Conservation (phyloP, 306 rosid genomes). For the Canavalia ensiformis region DNA sequence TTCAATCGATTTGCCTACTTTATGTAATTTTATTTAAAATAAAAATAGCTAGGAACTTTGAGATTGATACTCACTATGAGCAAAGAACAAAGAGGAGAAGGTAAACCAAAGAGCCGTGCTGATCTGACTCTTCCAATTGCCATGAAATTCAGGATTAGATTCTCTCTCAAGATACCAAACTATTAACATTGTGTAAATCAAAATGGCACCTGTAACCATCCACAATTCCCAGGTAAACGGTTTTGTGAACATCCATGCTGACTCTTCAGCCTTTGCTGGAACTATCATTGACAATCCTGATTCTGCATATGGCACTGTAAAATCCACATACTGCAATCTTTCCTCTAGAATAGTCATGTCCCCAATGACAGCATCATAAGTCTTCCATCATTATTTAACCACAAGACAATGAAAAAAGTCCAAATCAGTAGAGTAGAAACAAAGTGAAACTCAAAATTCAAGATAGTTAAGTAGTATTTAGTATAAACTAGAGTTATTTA, state of each 20-base stretch:
- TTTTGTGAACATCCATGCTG: conserved; percentile 70
- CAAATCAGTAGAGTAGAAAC: not conserved
- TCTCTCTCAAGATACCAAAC: conserved; percentile 73
- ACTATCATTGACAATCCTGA: conserved; percentile 75
- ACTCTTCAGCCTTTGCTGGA: conserved; percentile 52
- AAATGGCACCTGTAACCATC: conserved; percentile 50
- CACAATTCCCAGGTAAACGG: conserved; percentile 75
- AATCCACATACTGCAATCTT: conserved; percentile 65
- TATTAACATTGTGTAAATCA: conserved; percentile 64
- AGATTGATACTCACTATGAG: conserved; percentile 68
- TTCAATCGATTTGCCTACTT: not conserved
- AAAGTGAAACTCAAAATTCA: conserved; percentile 7
- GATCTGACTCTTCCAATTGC: conserved; percentile 64
- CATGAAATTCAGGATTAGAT: conserved; percentile 64
- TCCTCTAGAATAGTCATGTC: conserved; percentile 69
- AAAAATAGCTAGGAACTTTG: conserved; percentile 21
- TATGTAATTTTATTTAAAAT: not conserved
- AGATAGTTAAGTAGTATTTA: not conserved
- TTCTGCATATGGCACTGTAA: conserved; percentile 78
- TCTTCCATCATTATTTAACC: conserved; percentile 55
- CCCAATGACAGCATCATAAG: conserved; percentile 69
- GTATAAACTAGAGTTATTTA: not conserved
- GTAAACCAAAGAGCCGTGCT: conserved; percentile 75
- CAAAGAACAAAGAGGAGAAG: conserved; percentile 76
- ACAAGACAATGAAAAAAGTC: conserved; percentile 16